Evolutionary conservation across 768 basidiomycete genomes (phyloP).

Genomic region (Epithele typhae): DNA sequence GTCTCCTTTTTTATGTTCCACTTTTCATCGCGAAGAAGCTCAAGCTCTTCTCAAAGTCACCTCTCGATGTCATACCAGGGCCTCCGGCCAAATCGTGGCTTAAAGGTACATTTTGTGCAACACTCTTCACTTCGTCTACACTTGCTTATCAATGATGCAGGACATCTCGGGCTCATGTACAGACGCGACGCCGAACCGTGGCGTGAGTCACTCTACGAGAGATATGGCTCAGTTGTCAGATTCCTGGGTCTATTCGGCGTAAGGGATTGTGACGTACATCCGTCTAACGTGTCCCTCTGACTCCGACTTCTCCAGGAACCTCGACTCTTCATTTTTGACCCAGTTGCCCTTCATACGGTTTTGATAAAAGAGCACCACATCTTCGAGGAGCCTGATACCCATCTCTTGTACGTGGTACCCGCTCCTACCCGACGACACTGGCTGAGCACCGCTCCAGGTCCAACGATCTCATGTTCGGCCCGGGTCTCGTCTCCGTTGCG

Average conservation of each 20-base stretch:
- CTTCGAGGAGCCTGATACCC: background rate
- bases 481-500: background rate
- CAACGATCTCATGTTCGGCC: background rate
- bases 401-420: background rate
- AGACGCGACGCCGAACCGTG: background rate
- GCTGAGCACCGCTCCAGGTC: too few species aligned
- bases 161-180: background rate
- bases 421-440: too few species aligned
- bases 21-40: background rate
- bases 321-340: constrained; percentile 5
- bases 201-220: background rate
- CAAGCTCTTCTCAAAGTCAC: background rate
- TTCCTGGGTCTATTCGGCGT: background rate
- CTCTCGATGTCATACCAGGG: constrained; percentile 17
- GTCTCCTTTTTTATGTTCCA: background rate
- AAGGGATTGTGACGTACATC: background rate
- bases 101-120: constrained; percentile 12
- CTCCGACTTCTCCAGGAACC: background rate
- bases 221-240: background rate
- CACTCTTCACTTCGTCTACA: too few species aligned
- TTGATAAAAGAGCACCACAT: constrained; percentile 9
- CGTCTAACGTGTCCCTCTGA: too few species aligned
- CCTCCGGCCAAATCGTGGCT: constrained; percentile 9
- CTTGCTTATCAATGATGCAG: background rate
- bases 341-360: constrained; percentile 7